Evolutionary conservation across 352 stramenopile genomes (phyloP).

Genomic region (Aphanomyces astaci): DNA sequence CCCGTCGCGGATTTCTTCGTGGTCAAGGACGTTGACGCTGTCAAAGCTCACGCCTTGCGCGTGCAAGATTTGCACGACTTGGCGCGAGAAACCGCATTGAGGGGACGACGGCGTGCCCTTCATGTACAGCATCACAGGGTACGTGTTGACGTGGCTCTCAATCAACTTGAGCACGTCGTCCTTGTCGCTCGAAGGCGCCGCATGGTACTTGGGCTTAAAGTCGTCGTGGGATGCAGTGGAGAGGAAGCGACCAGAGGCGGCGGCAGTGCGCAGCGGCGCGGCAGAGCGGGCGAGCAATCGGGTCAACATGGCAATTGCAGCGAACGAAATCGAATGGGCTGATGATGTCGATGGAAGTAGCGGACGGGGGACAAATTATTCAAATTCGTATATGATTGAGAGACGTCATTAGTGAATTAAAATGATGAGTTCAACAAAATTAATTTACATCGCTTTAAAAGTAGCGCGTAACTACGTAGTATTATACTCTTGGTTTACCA

Average conservation of each 20-base stretch:
- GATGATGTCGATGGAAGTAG: too few relatives aligned
- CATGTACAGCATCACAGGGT: slow-evolving; percentile 99
- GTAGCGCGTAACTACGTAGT: too few relatives aligned
- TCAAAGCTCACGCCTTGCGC: slow-evolving; percentile 91
- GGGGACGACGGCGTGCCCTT: slow-evolving; percentile 96
- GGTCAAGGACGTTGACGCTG: slow-evolving; percentile 98
- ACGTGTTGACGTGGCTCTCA: slow-evolving; percentile 81
- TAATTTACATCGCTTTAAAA: too few relatives aligned
- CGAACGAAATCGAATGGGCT: slow-evolving; percentile 15
- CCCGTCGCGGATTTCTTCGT: slow-evolving; percentile 96
- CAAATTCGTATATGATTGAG: too few relatives aligned
- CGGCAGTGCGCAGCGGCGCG: background rate
- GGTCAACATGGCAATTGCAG: slow-evolving; percentile 4
- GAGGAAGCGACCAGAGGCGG: slow-evolving; percentile 20
- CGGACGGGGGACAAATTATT: too few relatives aligned
- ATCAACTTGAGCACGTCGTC: slow-evolving; percentile 88
- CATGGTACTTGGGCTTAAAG: slow-evolving; percentile 83
- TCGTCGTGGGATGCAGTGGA: slow-evolving; percentile 79
- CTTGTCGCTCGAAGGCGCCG: slow-evolving; percentile 74
- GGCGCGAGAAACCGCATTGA: slow-evolving; percentile 96
- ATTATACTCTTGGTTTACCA: too few relatives aligned
- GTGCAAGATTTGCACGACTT: slow-evolving; percentile 94
- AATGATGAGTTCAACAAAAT: too few relatives aligned
- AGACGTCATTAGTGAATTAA: too few relatives aligned
- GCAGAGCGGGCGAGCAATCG: background rate